Evolutionary conservation across 108 stramenopile species (phyloP), one percentile per base, ranked within the genome.

Genomic region (Skeletonema tropicum): DNA sequence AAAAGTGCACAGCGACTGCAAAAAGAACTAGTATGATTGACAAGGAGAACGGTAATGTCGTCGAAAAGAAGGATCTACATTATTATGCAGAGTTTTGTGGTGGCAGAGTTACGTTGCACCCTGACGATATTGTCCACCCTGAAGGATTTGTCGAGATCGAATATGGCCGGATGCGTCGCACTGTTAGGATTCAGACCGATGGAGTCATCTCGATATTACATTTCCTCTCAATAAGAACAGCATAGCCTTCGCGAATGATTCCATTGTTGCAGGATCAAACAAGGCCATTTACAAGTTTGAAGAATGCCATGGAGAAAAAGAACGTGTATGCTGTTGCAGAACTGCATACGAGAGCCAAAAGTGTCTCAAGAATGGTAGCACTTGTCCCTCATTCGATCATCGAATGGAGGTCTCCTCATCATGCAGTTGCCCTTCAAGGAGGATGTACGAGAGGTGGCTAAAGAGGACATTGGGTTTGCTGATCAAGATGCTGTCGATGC

Each of bases 251-350:
- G 88, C 91, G 12, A 86, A 92, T 66, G 88, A 94, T 35, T 41
- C 29, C 15, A 17, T 57, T 2, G 83, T 83, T 9, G 38, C 76
- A 9, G 90, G 89, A 45, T 88, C 86, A 17, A 60, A 45, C 19
- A 76, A 74, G 17, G 93, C 91, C 10, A 82, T 91, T 70, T 76
- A 72, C 9, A 71, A 84, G n/a, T 75, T 68, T 94, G 32, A 79
- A 89, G 55, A 66, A 68, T 25, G 81, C 90, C 26, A 94, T 94
- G 93, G 19, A 84, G 38, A 74, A 81, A 39, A 92, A 94, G 67
- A 74, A 76, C 10, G 93, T 94, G 10, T 63, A 88, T 49, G 91
- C 79, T 10, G 68, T 94, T 57, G 93, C 90, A 46, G 91, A 94
- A 76, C 80, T 91, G 2, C 67, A 89, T 26, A 45, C 75, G 25